phyloP scores from a whole-genome alignment of 331 rosid species.

The Acacia concinna region DNA sequence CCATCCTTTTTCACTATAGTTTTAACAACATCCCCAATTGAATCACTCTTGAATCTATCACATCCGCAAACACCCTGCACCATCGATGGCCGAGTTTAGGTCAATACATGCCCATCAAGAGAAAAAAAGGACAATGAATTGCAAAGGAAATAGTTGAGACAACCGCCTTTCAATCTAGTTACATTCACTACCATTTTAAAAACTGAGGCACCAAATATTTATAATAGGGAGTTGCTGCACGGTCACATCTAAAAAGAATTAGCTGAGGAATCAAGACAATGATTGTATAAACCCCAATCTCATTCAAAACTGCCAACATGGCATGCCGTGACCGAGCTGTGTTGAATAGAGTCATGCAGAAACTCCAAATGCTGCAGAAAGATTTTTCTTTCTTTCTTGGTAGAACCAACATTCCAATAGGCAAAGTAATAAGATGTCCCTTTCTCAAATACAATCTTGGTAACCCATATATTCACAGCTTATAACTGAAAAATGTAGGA shows the following conservation, averaged over 20 bases:
- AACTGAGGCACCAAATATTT: conserved; percentile 14
- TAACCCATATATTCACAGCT: neutral
- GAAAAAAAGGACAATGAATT: neutral
- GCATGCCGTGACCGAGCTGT: neutral
- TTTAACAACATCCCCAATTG: conserved; percentile 65
- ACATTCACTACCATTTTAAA: neutral
- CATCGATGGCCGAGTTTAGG: conserved; percentile 13
- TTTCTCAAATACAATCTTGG: neutral
- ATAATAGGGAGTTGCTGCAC: neutral
- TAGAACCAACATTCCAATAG: neutral
- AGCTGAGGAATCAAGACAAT: neutral
- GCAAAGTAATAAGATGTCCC: neutral
- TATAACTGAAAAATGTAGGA: neutral
- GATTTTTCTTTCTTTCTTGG: neutral
- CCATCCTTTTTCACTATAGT: conserved; percentile 85
- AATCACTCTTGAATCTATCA: conserved; percentile 82
- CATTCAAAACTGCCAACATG: neutral
- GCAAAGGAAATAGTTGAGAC: neutral
- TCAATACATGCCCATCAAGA: neutral
- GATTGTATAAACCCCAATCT: neutral
- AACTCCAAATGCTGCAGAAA: conserved; percentile 9
- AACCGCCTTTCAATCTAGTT: neutral
- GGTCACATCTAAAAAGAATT: neutral
- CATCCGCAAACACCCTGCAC: conserved; percentile 92
- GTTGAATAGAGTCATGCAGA: neutral